Conservation (phyloP, 495 filamentous ascomycete genomes). For the Aspergillus hancockii region DNA sequence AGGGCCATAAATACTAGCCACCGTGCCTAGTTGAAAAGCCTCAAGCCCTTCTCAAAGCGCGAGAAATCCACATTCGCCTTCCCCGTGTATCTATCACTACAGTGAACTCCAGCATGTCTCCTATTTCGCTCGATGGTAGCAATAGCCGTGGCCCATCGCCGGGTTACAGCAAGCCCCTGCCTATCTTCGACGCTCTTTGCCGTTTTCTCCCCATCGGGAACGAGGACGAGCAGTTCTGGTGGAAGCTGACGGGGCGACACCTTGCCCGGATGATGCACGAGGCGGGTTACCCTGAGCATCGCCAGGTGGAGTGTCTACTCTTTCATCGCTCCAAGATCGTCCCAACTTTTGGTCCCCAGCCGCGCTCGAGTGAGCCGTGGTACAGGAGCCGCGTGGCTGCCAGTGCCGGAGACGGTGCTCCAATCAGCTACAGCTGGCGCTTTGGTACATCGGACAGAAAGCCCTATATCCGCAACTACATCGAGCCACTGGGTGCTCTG, state of each 20-base stretch:
- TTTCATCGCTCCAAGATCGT: conserved; percentile 12
- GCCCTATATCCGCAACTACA: conserved; percentile 11
- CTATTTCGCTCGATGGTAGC: too few species aligned
- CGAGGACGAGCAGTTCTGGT: conserved; percentile 12
- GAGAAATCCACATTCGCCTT: too few species aligned
- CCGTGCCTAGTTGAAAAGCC: too few species aligned
- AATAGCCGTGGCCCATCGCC: too few species aligned
- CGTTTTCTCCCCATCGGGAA: conserved; percentile 7
- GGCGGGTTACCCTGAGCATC: conserved; percentile 8
- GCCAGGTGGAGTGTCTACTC: conserved; percentile 9
- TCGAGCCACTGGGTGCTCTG: conserved; percentile 9
- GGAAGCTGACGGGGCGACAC: conserved; percentile 10
- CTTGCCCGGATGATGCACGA: conserved; percentile 14
- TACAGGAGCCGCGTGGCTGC: conserved; percentile 11
- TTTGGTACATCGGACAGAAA: conserved; percentile 2
- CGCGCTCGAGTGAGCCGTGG: neutral
- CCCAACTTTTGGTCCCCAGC: conserved; percentile 7
- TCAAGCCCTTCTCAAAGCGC: too few species aligned
- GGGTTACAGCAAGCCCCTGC: neutral
- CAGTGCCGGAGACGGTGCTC: conserved; percentile 8
- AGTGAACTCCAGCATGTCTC: too few species aligned
- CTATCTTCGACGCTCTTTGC: conserved; percentile 7
- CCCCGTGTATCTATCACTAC: too few species aligned
- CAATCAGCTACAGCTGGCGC: conserved; percentile 13
- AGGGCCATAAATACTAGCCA: too few species aligned